Percentiles rank a stretch among this genome's conserved stretches.
Conservation (phyloP, 352 stramenopile species). For the Aphanomyces invadans region DNA sequence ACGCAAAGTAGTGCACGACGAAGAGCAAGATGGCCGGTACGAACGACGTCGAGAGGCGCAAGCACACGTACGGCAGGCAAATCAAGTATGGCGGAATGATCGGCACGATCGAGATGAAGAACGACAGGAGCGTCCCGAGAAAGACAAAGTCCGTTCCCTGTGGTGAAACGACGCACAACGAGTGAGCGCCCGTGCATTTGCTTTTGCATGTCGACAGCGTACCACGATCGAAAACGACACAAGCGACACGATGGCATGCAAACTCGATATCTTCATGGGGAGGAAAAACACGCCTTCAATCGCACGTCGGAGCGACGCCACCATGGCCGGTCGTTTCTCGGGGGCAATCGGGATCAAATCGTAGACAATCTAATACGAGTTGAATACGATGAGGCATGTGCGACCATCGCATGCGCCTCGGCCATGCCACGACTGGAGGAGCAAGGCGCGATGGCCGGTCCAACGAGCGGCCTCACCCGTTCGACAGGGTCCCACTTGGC, state of each 20-base stretch:
- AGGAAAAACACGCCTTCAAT: constrained; percentile 84
- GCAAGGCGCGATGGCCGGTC: too few species aligned
- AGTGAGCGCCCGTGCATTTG: background rate
- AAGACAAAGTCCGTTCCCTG: constrained; percentile 84
- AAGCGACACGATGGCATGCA: constrained; percentile 81
- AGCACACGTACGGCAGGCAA: constrained; percentile 76
- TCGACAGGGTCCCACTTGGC: constrained; percentile 84
- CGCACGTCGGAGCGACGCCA: constrained; percentile 61
- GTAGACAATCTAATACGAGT: constrained; percentile 25
- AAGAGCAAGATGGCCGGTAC: constrained; percentile 73
- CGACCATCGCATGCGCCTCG: too few species aligned
- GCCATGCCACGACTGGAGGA: too few species aligned
- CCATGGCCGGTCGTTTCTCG: constrained; percentile 62
- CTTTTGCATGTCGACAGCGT: constrained; percentile 6
- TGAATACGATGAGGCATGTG: too few species aligned
- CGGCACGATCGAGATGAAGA: constrained; percentile 84
- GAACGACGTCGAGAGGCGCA: constrained; percentile 71
- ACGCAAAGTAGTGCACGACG: constrained; percentile 75
- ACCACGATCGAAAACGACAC: constrained; percentile 82
- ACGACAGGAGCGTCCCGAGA: constrained; percentile 73
- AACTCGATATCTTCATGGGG: constrained; percentile 82
- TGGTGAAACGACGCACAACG: constrained; percentile 6
- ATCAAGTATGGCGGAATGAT: constrained; percentile 83
- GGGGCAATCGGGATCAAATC: constrained; percentile 68
- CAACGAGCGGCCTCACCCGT: too few species aligned